Evolutionary conservation across 1,284 basidiomycete genomes (phyloP), one percentile per base, ranked within the genome.

Genomic region (Amylostereum areolatum): DNA sequence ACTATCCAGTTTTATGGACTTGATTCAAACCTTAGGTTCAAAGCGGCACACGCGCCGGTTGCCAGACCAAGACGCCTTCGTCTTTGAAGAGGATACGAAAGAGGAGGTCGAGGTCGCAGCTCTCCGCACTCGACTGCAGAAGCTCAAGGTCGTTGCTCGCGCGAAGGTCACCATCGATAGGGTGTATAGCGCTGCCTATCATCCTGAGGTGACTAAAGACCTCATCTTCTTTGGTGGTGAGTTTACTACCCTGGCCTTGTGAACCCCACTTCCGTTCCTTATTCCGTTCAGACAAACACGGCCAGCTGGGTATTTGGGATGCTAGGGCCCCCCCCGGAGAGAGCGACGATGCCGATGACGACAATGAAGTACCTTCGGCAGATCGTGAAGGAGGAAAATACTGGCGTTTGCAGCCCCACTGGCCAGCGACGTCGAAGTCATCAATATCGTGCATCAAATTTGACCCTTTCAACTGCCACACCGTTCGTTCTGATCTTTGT

Each of bases 221-320:
- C 63, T 90, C 5, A 74, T 90, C 18, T 87, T 89, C 61, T 86
- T 89, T 60, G 87, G 88, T 61, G 85, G 85, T 83, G 53, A 51
- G 74, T 55, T 28, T 18, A 18, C 6, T 11, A 11, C 30, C 32
- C 30, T 18, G 48, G 24, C n/a, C 35, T 0, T 49, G 37, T 45
- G n/a, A 24, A 34, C 24, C 24, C 3, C 30, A 11, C 42, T 44
- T 49, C 34, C 7, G 39, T 18, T 47, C 7, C 34, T 48, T n/a
- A 54, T 28, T 4, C 24, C 52, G 27, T 18, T 25, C 46, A 89
- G 88, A 90, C 59, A 91, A 90, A 58, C 80, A 87, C 55, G 89
- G 88, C 0, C 76, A 82, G 55, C 67, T 90, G 30, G 88, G 87
- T 5, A 83, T 91, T 41, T 91, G 89, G 89, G 87, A 91, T 65